Percentiles rank a stretch among this genome's conserved stretches.
Evolutionary conservation across 1,139 yeast genomes (phyloP).

Genomic region (Chernovozyma aurita): DNA sequence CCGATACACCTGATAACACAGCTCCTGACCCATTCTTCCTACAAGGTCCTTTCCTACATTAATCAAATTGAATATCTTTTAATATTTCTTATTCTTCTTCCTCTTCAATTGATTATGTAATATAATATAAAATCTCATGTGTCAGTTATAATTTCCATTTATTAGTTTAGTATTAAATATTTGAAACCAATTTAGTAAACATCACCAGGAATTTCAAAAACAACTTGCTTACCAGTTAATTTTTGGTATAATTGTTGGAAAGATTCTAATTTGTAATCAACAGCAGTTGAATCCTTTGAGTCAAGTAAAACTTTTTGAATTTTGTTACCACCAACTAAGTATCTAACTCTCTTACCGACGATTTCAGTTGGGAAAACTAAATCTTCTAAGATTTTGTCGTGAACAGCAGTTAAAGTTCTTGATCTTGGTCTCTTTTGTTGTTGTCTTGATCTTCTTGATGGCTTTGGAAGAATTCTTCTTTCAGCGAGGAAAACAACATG

Average conservation of each 20-base stretch:
- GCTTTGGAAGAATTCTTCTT: constrained; percentile 99
- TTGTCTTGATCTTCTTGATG: constrained; percentile 87
- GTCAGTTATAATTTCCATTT: constrained; percentile 1
- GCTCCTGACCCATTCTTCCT: too few species aligned
- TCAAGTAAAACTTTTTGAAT: constrained; percentile 97
- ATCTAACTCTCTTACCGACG: constrained; percentile 98
- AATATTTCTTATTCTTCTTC: too few species aligned
- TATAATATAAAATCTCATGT: background rate
- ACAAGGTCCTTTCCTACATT: too few species aligned
- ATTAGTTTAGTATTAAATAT: constrained; percentile 5
- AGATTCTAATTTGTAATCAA: constrained; percentile 98
- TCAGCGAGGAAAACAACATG: constrained; percentile 99
- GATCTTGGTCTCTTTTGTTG: constrained; percentile 99
- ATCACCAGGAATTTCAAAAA: constrained; percentile 89
- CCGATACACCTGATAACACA: too few species aligned
- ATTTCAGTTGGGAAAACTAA: constrained; percentile 99
- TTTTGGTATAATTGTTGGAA: constrained; percentile 98
- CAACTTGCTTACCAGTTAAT: constrained; percentile 99
- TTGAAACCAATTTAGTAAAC: constrained; percentile 33
- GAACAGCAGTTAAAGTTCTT: constrained; percentile 98
- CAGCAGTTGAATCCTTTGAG: constrained; percentile 95
- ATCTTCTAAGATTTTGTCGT: constrained; percentile 98
- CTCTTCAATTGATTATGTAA: too few species aligned
- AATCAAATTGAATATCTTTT: too few species aligned
- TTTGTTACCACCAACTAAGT: constrained; percentile 98